A percentile compares a stretch with the other conserved stretches of the same genome.
phyloP scores from a whole-genome alignment of 805 yeast genomes.

The Candida nitratophila region DNA sequence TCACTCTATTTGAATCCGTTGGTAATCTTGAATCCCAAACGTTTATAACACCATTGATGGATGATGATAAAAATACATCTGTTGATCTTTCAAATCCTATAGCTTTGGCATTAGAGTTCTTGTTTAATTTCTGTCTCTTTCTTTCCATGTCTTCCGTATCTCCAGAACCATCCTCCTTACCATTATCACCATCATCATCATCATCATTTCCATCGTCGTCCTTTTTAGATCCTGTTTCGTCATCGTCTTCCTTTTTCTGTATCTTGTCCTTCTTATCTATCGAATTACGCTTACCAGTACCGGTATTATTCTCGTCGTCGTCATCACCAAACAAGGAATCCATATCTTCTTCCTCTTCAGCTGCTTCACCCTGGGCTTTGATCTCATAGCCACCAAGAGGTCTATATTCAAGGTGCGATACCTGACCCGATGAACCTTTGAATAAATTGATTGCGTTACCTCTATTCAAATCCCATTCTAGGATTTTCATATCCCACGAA shows the following conservation, averaged over 20 bases:
- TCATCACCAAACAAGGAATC: conserved; percentile 43
- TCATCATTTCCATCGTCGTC: conserved; percentile 22
- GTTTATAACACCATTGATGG: conserved; percentile 74
- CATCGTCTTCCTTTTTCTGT: conserved; percentile 9
- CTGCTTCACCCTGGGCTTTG: conserved; percentile 6
- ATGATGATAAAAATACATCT: conserved; percentile 64
- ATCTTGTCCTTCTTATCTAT: not conserved
- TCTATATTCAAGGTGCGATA: conserved; percentile 67
- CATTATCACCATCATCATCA: too few species aligned
- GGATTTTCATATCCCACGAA: conserved; percentile 79
- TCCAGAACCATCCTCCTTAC: conserved; percentile 18
- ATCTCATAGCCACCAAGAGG: conserved; percentile 45
- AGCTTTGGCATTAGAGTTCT: conserved; percentile 28
- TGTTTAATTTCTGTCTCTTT: conserved; percentile 6
- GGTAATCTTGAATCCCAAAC: conserved; percentile 71
- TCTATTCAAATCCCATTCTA: conserved; percentile 80
- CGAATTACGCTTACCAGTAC: conserved; percentile 4
- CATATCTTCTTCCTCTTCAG: conserved; percentile 25
- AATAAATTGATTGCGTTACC: conserved; percentile 50
- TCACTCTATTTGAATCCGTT: conserved; percentile 11
- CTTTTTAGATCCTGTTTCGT: conserved; percentile 37
- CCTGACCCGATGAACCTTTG: conserved; percentile 63
- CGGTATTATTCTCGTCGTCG: conserved; percentile 27
- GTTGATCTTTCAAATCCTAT: conserved; percentile 26
- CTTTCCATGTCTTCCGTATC: conserved; percentile 3